Evolutionary conservation across 371 early-diverging fungal genomes (phyloP).

Genomic region (Thermomucor indicae-seudaticae): DNA sequence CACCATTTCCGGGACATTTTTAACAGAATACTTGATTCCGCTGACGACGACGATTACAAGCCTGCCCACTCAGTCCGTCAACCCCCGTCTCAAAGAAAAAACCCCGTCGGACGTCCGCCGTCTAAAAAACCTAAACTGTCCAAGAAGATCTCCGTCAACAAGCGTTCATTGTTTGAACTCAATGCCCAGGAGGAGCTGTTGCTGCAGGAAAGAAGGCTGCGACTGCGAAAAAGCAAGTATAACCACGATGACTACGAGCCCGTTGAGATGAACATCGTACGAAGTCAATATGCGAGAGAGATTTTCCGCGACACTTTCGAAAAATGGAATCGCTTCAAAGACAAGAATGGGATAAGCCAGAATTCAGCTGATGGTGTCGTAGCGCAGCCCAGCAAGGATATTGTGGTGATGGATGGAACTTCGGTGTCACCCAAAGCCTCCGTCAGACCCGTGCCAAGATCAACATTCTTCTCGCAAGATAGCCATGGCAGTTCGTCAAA

Average conservation of each 20-base stretch:
- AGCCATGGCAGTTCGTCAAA: conserved; percentile 12
- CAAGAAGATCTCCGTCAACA: conserved; percentile 16
- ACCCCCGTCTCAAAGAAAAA: conserved; percentile 6
- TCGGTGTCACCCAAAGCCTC: conserved; percentile 19
- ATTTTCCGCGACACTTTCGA: not conserved
- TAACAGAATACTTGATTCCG: conserved; percentile 1
- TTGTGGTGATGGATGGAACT: too few species aligned
- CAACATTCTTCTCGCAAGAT: conserved; percentile 12
- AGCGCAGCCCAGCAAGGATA: too few species aligned
- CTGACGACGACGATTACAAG: conserved; percentile 5
- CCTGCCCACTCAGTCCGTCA: not conserved
- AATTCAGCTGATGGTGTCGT: too few species aligned
- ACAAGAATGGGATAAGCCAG: too few species aligned
- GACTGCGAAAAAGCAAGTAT: not conserved
- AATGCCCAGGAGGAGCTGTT: conserved; percentile 1
- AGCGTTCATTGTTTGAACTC: conserved; percentile 5
- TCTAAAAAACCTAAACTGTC: conserved; percentile 20
- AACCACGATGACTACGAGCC: not conserved
- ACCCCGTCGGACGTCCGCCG: conserved; percentile 7
- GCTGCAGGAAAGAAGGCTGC: not conserved
- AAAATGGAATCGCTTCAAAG: not conserved
- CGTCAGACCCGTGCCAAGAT: conserved; percentile 12
- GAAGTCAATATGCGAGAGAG: not conserved
- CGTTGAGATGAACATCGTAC: not conserved
- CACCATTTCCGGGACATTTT: conserved; percentile 9